Base-by-base conservation (phyloP, 176 grass and related monocot genomes). In the Microstegium vimineum region DNA sequence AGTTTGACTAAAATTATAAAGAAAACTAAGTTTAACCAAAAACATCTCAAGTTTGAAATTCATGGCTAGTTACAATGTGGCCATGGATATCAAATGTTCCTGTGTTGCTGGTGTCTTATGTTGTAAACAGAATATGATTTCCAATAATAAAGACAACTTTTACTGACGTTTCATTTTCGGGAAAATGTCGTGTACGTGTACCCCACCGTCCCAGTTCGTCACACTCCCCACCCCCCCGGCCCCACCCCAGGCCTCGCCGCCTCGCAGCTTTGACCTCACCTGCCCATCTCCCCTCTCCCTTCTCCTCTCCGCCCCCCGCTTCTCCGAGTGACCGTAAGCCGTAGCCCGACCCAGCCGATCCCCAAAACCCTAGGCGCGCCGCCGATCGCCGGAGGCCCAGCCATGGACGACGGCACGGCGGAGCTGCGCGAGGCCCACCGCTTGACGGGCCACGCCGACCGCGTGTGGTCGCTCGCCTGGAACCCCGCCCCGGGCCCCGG, bases 391-490 rank as follows among this genome's bases (percentile, higher is more conserved):
- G 61, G n/a, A 49, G 31, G 31, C 31, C 26, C 47, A 20, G 33
- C 33, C 52, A 85, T 85, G 82, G 77, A 62, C 62, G 41, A n/a
- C 61, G 37, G 35, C 56, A 65, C 66, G 27, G 33, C 15, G 59
- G 92, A 94, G 74, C 72, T 98, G 67, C 79, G 76, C 56, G 95
- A 93, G 92, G 41, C 86, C 10, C 90, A 98, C 84, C 76, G 66
- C 73, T 84, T 98, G 73, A 65, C 86, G 82, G 95, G 92, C 62
- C 95, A 98, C 81, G n/a, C 76, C 15, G 92, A 94, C 86, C 92
- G 92, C 36, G 95, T 89, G n/a, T 98, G 95, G 95, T 30, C 84
- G 41, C 90, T 98, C 71, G 86, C 92, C 13, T 98, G 92, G 95
- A 91, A 86, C 25, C 88, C 89, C 37, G 71, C 81, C n/a, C 81